These are phyloP conservation scores for Panaeolus cyanescens DNA, from an alignment of 768 basidiomycete genomes.

Conservation along the genomic window DNA sequence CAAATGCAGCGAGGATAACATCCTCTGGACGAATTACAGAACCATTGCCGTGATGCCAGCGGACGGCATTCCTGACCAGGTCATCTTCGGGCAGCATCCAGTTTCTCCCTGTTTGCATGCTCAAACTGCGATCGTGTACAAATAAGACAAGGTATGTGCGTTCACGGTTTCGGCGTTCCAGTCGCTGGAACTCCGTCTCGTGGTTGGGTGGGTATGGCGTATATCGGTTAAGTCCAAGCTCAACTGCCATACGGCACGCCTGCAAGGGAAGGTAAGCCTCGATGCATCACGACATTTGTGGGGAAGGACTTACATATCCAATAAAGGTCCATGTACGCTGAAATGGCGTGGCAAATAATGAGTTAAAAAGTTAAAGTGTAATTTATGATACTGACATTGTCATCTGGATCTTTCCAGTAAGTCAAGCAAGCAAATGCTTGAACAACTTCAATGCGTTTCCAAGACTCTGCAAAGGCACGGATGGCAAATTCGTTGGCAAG, in stretches of 20 bases:
- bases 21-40: constrained; percentile 69
- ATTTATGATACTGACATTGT: constrained; percentile 54
- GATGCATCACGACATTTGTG: constrained; percentile 9
- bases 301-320: constrained; percentile 62
- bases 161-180: constrained; percentile 83
- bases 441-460: constrained; percentile 83
- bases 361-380: constrained; percentile 12
- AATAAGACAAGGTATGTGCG: constrained; percentile 86
- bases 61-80: constrained; percentile 64
- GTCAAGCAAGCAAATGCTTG: constrained; percentile 89
- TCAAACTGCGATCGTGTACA: constrained; percentile 83
- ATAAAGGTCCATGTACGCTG: constrained; percentile 88
- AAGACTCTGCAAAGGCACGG: constrained; percentile 75
- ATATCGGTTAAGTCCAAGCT: constrained; percentile 78
- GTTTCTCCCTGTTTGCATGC: constrained; percentile 82
- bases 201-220: constrained; percentile 50
- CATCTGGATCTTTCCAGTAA: constrained; percentile 89
- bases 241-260: constrained; percentile 89
- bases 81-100: constrained; percentile 93
- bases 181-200: constrained; percentile 65
- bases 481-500: constrained; percentile 76
- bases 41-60: constrained; percentile 71
- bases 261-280: constrained; percentile 26
- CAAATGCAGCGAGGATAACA: constrained; percentile 77
- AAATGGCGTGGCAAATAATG: constrained; percentile 13